These are phyloP conservation scores for Stellera chamaejasme DNA, from an alignment of 345 rosid species.

Conservation along the genomic window DNA sequence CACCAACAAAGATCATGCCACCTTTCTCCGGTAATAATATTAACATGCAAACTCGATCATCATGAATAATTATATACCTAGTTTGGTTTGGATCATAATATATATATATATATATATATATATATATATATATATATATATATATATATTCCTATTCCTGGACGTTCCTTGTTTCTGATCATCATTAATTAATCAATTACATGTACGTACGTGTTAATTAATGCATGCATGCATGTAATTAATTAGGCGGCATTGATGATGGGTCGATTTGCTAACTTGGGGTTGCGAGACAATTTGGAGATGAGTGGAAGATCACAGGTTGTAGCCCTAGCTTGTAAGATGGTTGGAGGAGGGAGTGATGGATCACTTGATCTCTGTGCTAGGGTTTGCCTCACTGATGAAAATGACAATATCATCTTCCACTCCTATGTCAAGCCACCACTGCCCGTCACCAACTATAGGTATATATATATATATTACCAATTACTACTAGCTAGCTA, in stretches of 20 bases:
- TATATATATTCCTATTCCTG: too few relatives aligned
- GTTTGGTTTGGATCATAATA: neutral
- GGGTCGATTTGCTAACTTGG: slow-evolving; percentile 54
- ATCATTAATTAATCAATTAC: neutral
- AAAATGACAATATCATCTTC: slow-evolving; percentile 63
- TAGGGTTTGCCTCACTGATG: slow-evolving; percentile 73
- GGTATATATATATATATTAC: slow-evolving; percentile 21
- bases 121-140: too few relatives aligned
- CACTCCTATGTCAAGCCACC: slow-evolving; percentile 70
- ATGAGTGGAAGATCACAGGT: slow-evolving; percentile 37
- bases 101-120: too few relatives aligned
- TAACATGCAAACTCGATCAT: slow-evolving; percentile 17
- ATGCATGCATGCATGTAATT: too few relatives aligned
- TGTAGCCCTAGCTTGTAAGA: slow-evolving; percentile 81
- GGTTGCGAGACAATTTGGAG: slow-evolving; percentile 45
- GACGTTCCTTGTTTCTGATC: neutral
- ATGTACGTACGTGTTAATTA: slow-evolving; percentile 26
- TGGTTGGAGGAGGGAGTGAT: slow-evolving; percentile 93
- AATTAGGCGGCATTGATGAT: neutral
- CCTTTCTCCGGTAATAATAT: slow-evolving; percentile 26
- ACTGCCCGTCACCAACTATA: slow-evolving; percentile 65
- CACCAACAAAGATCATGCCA: slow-evolving; percentile 80
- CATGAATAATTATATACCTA: neutral
- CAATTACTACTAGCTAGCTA: neutral
- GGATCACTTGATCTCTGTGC: slow-evolving; percentile 79